phyloP scores from a whole-genome alignment of 2,329 filamentous ascomycete genomes.

The Talaromyces sp. region DNA sequence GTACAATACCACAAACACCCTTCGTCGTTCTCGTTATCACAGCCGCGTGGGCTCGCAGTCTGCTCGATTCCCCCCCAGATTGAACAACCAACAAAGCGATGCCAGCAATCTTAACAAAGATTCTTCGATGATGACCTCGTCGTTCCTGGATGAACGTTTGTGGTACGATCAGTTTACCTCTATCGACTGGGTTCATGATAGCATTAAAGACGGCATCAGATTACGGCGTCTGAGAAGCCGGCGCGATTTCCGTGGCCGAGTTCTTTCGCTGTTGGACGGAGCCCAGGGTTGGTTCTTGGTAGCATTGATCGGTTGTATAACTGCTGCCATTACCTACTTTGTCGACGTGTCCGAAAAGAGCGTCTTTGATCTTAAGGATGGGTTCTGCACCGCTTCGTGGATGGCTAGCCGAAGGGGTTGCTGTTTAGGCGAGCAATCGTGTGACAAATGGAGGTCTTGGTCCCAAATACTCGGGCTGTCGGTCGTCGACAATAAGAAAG shows the following conservation, averaged over 20 bases:
- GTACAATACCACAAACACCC: slow-evolving; percentile 28
- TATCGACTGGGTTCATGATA: slow-evolving; percentile 97
- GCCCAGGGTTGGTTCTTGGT: slow-evolving; percentile 93
- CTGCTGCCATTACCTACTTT: slow-evolving; percentile 78
- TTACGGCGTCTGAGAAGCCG: slow-evolving; percentile 75
- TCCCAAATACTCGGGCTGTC: slow-evolving; percentile 56
- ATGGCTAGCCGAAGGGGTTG: slow-evolving; percentile 66
- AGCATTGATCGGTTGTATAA: slow-evolving; percentile 79
- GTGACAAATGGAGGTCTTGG: slow-evolving; percentile 60
- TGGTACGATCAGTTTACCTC: slow-evolving; percentile 99
- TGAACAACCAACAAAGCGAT: slow-evolving; percentile 47
- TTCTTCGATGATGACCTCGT: slow-evolving; percentile 48
- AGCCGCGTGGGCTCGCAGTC: slow-evolving; percentile 47
- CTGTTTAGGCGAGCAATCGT: slow-evolving; percentile 51
- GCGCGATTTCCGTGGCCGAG: slow-evolving; percentile 77
- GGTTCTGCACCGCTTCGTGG: slow-evolving; percentile 72
- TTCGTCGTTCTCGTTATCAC: slow-evolving; percentile 39
- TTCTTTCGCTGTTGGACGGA: slow-evolving; percentile 73
- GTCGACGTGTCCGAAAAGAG: slow-evolving; percentile 82
- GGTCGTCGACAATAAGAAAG: slow-evolving; percentile 48
- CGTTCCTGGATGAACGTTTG: slow-evolving; percentile 75
- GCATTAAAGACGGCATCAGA: slow-evolving; percentile 87
- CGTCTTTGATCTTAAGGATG: slow-evolving; percentile 86
- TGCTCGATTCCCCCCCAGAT: slow-evolving; percentile 46
- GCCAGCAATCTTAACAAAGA: slow-evolving; percentile 42